Conservation (phyloP, 805 yeast genomes). For the Priceomyces fermenticarens region DNA sequence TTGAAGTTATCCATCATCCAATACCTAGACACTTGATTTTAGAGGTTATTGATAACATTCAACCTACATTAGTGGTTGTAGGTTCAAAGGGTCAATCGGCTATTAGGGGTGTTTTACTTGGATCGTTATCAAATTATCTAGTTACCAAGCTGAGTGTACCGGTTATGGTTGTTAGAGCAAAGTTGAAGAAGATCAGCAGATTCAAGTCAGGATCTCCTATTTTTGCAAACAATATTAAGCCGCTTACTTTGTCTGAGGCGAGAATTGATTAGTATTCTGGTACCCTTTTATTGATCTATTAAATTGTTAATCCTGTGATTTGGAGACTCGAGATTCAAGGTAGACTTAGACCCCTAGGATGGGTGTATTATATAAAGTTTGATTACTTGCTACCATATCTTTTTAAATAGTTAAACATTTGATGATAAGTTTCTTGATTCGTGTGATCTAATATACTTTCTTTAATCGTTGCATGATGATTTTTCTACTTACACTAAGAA, state of each 20-base stretch:
- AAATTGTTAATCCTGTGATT: too few relatives aligned
- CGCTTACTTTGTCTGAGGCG: slow-evolving; percentile 48
- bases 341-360: too few relatives aligned
- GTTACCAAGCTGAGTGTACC: slow-evolving; percentile 72
- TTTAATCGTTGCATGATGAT: too few relatives aligned
- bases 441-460: too few relatives aligned
- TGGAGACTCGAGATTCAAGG: too few relatives aligned
- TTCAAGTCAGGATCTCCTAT: slow-evolving; percentile 47
- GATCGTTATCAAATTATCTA: slow-evolving; percentile 68
- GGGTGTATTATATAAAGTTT: too few relatives aligned
- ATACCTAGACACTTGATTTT: slow-evolving; percentile 69
- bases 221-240: slow-evolving; percentile 54
- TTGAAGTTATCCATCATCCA: slow-evolving; percentile 74
- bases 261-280: slow-evolving; percentile 32
- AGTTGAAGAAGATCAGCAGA: slow-evolving; percentile 64
- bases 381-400: too few relatives aligned
- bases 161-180: slow-evolving; percentile 76
- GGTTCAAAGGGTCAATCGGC: slow-evolving; percentile 76
- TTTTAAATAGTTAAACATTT: too few relatives aligned
- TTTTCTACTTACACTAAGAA: too few relatives aligned
- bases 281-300: too few relatives aligned
- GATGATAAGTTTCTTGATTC: too few relatives aligned
- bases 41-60: slow-evolving; percentile 65
- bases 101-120: slow-evolving; percentile 68
- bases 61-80: slow-evolving; percentile 70